Base-by-base conservation (phyloP, 2,329 filamentous ascomycete species). In the Aspergillus pseudoterreus region DNA sequence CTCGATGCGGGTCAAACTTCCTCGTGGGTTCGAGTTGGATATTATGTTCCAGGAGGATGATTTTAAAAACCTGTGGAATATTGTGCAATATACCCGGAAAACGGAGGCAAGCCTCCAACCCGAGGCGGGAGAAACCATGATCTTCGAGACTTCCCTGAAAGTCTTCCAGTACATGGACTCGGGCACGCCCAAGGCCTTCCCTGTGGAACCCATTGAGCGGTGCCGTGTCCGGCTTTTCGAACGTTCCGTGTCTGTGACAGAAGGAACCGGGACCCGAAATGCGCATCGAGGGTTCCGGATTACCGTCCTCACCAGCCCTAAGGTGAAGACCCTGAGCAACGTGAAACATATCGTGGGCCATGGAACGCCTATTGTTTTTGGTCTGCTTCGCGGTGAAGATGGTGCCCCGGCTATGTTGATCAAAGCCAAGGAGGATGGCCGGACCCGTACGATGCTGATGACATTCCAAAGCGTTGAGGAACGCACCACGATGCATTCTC, bases 81-180 rank as follows among this genome's bases (percentile, higher is more conserved):
- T 95, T 70, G 90, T 91, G 58, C 90, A 95, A 53, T 92, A 95
- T 66, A 89, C 87, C 22, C 82, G 81, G 57, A 90, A 88, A 62
- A 83, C 92, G 2, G 86, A 91, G 63, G 78, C 80, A 22, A 88
- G 83, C 47, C 76, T 95, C 39, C 83, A 83, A 33, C 83, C 85
- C 6, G 81, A 83, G 38, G 77, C 78, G 27, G 87, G 89, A 47
- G 92, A 96, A 71, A 77, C 76, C 2, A 71, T 87, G 50, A 77
- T 87, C 2, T 90, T 89, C 65, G 83, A 86, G 61, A 80, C 82
- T 6, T 84, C 82, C 1, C 74, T 96, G 8, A 82, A 83, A 42
- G 82, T 85, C 22, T 90, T 95, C 57, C 88, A 92, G 62, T 94
- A 92, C 66, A 86, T 90, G 63, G 90, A 95, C 63, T 79, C 85